These are phyloP conservation scores for Rauvolfia tetraphylla DNA, from an alignment of 257 asterid genomes.

Conservation along the genomic window DNA sequence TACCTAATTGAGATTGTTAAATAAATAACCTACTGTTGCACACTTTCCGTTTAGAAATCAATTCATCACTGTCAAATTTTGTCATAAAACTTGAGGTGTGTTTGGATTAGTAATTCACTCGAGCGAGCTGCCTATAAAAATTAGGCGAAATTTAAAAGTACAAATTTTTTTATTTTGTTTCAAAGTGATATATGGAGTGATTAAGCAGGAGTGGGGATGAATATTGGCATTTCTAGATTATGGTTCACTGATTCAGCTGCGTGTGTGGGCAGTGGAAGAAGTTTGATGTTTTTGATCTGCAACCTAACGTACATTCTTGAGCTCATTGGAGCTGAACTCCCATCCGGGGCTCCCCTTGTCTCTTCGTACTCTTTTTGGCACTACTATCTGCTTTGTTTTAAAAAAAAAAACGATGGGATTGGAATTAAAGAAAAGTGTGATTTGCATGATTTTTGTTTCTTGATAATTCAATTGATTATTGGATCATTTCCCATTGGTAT, in stretches of 20 bases:
- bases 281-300: conserved; percentile 17
- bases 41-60: not conserved
- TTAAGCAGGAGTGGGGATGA: too few species aligned
- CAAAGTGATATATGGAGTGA: too few species aligned
- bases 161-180: too few species aligned
- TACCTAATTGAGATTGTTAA: conserved; percentile 5
- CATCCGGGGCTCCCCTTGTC: not conserved
- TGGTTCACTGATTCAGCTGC: too few species aligned
- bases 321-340: not conserved
- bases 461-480: not conserved
- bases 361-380: not conserved
- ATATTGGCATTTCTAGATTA: too few species aligned
- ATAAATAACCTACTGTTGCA: not conserved
- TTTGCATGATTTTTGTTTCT: not conserved
- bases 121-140: too few species aligned
- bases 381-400: not conserved
- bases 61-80: not conserved
- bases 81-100: too few species aligned
- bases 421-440: too few species aligned
- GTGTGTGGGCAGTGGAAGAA: too few species aligned
- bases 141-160: too few species aligned
- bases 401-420: not conserved
- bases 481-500: not conserved
- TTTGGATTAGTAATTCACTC: too few species aligned
- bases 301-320: conserved; percentile 19